phyloP scores from a whole-genome alignment of 768 basidiomycete genomes.

The Mycena indigotica region DNA sequence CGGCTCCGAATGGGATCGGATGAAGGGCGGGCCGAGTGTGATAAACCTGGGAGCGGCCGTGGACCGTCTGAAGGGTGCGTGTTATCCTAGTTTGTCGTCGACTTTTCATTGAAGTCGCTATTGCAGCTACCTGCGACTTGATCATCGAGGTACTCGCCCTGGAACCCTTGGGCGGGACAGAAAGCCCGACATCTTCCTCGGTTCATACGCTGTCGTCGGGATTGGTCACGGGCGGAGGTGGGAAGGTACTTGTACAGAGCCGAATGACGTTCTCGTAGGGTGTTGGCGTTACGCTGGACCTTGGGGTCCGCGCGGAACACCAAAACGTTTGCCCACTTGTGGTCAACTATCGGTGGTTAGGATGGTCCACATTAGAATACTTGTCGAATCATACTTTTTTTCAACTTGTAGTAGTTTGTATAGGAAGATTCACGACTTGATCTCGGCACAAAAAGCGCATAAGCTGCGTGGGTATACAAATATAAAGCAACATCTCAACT shows the following conservation, averaged over 20 bases:
- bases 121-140: slow-evolving; percentile 89
- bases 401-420: background rate
- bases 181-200: slow-evolving; percentile 75
- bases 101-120: background rate
- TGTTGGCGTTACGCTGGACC: slow-evolving; percentile 91
- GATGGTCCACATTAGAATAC: background rate
- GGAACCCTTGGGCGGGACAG: slow-evolving; percentile 93
- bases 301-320: slow-evolving; percentile 89
- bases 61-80: slow-evolving; percentile 90
- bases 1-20: slow-evolving; percentile 91
- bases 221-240: slow-evolving; percentile 86
- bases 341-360: slow-evolving; percentile 80
- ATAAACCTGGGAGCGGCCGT: slow-evolving; percentile 84
- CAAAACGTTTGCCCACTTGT: slow-evolving; percentile 85
- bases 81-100: background rate
- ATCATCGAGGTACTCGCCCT: slow-evolving; percentile 95
- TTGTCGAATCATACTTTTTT: background rate
- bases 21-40: slow-evolving; percentile 72
- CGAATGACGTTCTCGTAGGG: slow-evolving; percentile 94
- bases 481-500: no score
- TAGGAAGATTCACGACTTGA: no score
- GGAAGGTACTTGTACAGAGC: slow-evolving; percentile 90
- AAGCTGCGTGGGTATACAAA: no score
- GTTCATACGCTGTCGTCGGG: slow-evolving; percentile 97
- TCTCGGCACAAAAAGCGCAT: no score